Evolutionary conservation across 2,329 filamentous ascomycete genomes (phyloP), one percentile per base, ranked within the genome.

Genomic region (Aspergillus persii): DNA sequence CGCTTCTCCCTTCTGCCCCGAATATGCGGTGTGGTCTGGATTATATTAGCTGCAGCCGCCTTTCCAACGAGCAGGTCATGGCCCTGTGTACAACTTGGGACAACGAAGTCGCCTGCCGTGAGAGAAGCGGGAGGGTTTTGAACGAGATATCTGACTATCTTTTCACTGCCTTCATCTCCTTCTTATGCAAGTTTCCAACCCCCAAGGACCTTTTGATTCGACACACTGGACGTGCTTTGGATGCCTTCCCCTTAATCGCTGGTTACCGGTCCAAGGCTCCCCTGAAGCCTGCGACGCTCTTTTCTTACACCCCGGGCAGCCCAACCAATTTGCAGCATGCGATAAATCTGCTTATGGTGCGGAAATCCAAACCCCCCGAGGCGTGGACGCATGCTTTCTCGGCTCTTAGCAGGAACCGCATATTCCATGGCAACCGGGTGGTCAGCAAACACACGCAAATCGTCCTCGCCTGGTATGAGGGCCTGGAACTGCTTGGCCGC

Each of bases 1-100:
- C 83, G 53, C 71, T 87, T n/a, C 61, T 87, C n/a, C 71, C 74
- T 5, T 68, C 76, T 58, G 77, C 80, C 9, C 62, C 67, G 1
- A 74, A 71, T 26, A 69, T 82, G 9, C 63, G 68, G 23, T 66
- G 69, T 3, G 81, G 80, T 0, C 53, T 84, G 36, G 58, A 71
- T 30, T 81, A 79, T 62, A 68, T 85, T 12, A 65, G 66, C 54
- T 67, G 64, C 54, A 77, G 77, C 64, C 57, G 65, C 11, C 61
- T 80, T 54, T 64, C 72, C 9, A 58, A 70, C n/a, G 59, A 68
- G 18, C 74, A 76, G 49, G 63, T 74, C 11, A 61, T 62, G 36
- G 69, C 60, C 3, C 58, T 78, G 53, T 72, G 67, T 48, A 71
- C 67, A 36, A 54, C 73, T 27, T 63, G 64, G 47, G 49, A 59